Percentiles rank a stretch among this genome's conserved stretches.
phyloP scores from a whole-genome alignment of 768 basidiomycete species.

The Sutorius australiensis region DNA sequence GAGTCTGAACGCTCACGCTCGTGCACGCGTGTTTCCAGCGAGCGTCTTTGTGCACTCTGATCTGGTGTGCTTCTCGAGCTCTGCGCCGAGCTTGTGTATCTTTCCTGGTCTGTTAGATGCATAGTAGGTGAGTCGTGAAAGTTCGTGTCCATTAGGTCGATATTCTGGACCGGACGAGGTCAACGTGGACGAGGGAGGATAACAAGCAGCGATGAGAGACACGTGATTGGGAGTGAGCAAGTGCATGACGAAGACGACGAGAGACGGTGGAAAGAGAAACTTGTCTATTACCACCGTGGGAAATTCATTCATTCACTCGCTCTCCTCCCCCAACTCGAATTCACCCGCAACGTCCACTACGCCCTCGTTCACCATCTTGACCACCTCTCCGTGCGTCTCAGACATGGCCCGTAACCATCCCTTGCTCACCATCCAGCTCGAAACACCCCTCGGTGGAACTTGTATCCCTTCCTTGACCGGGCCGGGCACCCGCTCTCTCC shows the following conservation, averaged over 20 bases:
- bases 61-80: constrained; percentile 71
- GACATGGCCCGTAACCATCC: constrained; percentile 51
- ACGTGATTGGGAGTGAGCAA: constrained; percentile 82
- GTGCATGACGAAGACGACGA: constrained; percentile 58
- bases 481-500: constrained; percentile 51
- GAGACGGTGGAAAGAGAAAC: too few relatives aligned
- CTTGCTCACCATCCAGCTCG: constrained; percentile 74
- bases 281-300: constrained; percentile 9
- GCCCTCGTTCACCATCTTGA: constrained; percentile 38
- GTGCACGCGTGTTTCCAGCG: constrained; percentile 68
- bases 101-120: constrained; percentile 81
- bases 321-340: constrained; percentile 59
- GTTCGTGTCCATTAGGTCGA: constrained; percentile 78
- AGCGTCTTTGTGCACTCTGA: constrained; percentile 60
- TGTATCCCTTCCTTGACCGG: constrained; percentile 51
- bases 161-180: constrained; percentile 73
- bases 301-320: constrained; percentile 30
- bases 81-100: constrained; percentile 68
- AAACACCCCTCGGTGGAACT: constrained; percentile 61
- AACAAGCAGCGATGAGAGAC: constrained; percentile 79
- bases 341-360: constrained; percentile 40
- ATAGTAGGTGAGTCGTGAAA: constrained; percentile 83
- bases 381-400: constrained; percentile 45
- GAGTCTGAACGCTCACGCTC: constrained; percentile 57
- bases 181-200: constrained; percentile 74